Evolutionary conservation across 331 rosid species (phyloP).

Genomic region (Acacia concinna): DNA sequence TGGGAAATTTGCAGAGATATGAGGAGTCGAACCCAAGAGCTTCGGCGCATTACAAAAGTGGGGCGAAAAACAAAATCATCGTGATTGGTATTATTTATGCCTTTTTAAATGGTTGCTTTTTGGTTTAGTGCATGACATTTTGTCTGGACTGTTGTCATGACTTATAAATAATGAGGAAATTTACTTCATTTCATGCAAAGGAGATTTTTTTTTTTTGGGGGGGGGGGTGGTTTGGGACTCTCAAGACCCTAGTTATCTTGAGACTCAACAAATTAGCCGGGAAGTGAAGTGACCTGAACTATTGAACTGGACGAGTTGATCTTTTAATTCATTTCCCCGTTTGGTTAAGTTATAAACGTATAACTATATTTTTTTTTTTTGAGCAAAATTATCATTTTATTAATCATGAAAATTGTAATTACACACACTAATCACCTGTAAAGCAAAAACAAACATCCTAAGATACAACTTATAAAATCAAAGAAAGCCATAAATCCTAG

Average conservation of each 20-base stretch:
- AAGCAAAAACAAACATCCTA: too few species aligned
- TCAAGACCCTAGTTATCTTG: neutral
- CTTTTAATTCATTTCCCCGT: neutral
- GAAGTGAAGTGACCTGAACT: neutral
- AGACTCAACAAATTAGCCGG: neutral
- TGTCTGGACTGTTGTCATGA: neutral
- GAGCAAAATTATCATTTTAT: too few species aligned
- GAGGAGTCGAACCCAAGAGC: conserved; percentile 68
- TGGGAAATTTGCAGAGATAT: conserved; percentile 60
- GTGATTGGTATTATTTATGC: conserved; percentile 46
- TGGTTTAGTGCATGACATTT: conserved; percentile 15
- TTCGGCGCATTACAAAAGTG: conserved; percentile 68
- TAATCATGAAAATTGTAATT: too few species aligned
- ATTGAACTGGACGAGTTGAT: neutral
- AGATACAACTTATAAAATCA: too few species aligned
- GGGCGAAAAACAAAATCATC: conserved; percentile 65
- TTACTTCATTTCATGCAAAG: neutral
- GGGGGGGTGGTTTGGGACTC: neutral
- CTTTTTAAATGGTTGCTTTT: conserved; percentile 1
- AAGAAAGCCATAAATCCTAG: too few species aligned
- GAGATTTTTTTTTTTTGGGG: too few species aligned
- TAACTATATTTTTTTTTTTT: too few species aligned
- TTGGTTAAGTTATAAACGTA: conserved; percentile 6
- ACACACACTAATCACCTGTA: too few species aligned
- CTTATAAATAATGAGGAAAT: neutral